These are phyloP conservation scores for Paraphaeosphaeria sporulosa DNA, from an alignment of 2,329 filamentous ascomycete species.

Conservation along the genomic window DNA sequence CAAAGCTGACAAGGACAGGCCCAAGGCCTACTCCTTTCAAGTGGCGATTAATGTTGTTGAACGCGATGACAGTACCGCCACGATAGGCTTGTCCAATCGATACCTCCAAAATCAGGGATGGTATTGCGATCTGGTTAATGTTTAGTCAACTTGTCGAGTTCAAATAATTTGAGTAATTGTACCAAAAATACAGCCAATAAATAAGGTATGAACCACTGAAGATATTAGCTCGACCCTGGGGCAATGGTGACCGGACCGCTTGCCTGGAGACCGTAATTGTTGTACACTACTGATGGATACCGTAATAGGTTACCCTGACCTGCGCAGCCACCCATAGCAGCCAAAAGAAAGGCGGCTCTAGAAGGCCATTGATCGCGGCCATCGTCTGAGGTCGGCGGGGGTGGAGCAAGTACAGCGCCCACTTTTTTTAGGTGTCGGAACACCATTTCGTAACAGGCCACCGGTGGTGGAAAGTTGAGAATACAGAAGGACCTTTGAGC, in stretches of 20 bases:
- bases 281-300: constrained; percentile 26
- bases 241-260: no score
- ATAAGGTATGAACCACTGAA: constrained; percentile 26
- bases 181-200: constrained; percentile 22
- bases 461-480: background rate
- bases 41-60: constrained; percentile 27
- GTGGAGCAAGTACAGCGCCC: constrained; percentile 8
- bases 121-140: constrained; percentile 19
- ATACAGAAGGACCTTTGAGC: background rate
- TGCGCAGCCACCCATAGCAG: constrained; percentile 23
- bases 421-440: constrained; percentile 8
- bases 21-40: constrained; percentile 25
- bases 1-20: constrained; percentile 17
- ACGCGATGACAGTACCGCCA: constrained; percentile 28
- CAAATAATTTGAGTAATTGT: no score
- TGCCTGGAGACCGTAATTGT: constrained; percentile 23
- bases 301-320: constrained; percentile 27
- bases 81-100: constrained; percentile 27
- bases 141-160: no score
- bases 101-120: constrained; percentile 25
- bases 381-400: constrained; percentile 21
- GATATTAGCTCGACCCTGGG: no score
- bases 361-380: constrained; percentile 28
- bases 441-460: background rate
- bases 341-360: constrained; percentile 18